Evolutionary conservation across 2,329 filamentous ascomycete species (phyloP).

Genomic region (Fusarium subtropicale): DNA sequence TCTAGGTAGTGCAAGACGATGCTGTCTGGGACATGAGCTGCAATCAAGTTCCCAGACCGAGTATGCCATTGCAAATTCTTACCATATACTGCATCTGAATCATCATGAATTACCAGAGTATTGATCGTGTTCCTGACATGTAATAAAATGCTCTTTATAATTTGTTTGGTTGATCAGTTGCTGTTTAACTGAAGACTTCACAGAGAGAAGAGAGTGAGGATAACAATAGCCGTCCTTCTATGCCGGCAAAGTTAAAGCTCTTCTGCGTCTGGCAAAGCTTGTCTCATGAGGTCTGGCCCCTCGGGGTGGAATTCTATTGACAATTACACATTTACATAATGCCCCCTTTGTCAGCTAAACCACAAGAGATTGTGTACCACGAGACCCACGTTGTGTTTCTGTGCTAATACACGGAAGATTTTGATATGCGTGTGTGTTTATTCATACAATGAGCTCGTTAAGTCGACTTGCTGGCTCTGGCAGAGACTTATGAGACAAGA

Average conservation of each 20-base stretch:
- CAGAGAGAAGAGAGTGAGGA: not conserved
- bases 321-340: constrained; percentile 9
- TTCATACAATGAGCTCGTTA: not conserved
- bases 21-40: not conserved
- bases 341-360: constrained; percentile 1
- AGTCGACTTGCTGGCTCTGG: not conserved
- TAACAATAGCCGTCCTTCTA: not conserved
- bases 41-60: not conserved
- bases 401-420: not conserved
- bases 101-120: not conserved
- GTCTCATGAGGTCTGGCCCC: constrained; percentile 31
- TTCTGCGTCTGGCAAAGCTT: not conserved
- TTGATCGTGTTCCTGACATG: not conserved
- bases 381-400: not conserved
- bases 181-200: not conserved
- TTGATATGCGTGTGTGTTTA: not conserved
- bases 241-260: not conserved
- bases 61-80: not conserved
- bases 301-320: constrained; percentile 27
- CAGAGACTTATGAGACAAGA: constrained; percentile 1
- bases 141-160: not conserved
- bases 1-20: not conserved
- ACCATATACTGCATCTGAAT: not conserved
- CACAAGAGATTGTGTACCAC: not conserved
- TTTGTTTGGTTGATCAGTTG: not conserved